Evolutionary conservation across 352 stramenopile genomes (phyloP), one percentile per base, ranked within the genome.

Genomic region (Phytophthora pini): DNA sequence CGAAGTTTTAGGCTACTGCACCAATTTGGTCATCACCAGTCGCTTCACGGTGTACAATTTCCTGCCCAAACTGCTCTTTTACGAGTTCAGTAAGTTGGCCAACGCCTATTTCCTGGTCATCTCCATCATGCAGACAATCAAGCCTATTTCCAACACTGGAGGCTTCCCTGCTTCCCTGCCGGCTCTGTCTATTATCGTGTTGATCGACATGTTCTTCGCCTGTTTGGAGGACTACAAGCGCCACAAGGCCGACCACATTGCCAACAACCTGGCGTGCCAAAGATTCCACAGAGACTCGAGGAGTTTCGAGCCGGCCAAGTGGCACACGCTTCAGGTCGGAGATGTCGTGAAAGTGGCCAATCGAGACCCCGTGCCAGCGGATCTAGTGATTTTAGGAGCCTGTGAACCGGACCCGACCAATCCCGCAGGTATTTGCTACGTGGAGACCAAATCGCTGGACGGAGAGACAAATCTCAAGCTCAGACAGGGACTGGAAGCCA

Each of bases 51-150:
- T 88, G 31, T 97, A 93, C 70, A 97, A 94, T 59, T 98, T 98
- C 56, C 29, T 98, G 24, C 92, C 92, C 10, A 97, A 95, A 52
- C 73, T 98, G 53, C 78, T 98, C 20, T 96, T 94, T 47, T 96
- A 94, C 72, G 88, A 95, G 64, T 95, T 95, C 70, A 88, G 74
- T 45, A 97, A 97, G 62, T 76, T 98, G 45, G 94, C 94, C 41
- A 98, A 98, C 68, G 88, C 93, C 47, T 98, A 98, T 66, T 98
- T 98, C 61, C 76, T 98, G 8, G 61, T 97, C 41, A 97, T 98
- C 50, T 96, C 90, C 8, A 76, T 94, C 72, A 91, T 98, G 80
- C 88, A 97, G 72, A 94, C 83, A 6, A 85, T 98, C 76, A 93
- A 92, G 65, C 79, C 82, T 11, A 97, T 98, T 68, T 97, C 89